Evolutionary conservation across 1,284 basidiomycete species (phyloP).

Genomic region (Bondarzewia mesenterica): DNA sequence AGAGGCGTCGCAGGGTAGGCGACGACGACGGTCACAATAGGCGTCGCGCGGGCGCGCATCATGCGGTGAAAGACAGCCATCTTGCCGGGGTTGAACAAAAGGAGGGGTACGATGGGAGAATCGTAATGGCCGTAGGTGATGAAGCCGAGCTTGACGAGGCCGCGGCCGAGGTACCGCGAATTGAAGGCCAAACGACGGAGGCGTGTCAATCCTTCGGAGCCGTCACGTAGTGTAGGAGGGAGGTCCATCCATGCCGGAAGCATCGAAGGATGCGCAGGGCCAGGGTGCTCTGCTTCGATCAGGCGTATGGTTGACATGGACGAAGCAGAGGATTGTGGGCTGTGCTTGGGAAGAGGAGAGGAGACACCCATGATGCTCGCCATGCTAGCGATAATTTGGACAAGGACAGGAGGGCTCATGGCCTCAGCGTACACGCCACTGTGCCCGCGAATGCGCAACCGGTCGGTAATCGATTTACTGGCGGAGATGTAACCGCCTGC

Average conservation of each 20-base stretch:
- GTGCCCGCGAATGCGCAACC: slow-evolving; percentile 78
- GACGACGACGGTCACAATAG: slow-evolving; percentile 86
- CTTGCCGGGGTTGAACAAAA: slow-evolving; percentile 93
- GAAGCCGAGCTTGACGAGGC: slow-evolving; percentile 89
- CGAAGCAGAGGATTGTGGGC: slow-evolving; percentile 24
- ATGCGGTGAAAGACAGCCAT: slow-evolving; percentile 84
- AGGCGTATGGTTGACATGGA: slow-evolving; percentile 23
- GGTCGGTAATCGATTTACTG: slow-evolving; percentile 71
- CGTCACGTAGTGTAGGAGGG: slow-evolving; percentile 63
- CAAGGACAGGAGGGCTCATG: slow-evolving; percentile 86
- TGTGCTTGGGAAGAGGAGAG: slow-evolving; percentile 18
- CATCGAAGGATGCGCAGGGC: slow-evolving; percentile 53
- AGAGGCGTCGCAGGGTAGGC: slow-evolving; percentile 92
- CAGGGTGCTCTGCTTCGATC: slow-evolving; percentile 41
- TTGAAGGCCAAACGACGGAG: slow-evolving; percentile 93
- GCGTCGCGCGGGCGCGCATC: slow-evolving; percentile 78
- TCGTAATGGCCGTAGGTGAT: slow-evolving; percentile 92
- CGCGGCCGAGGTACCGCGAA: slow-evolving; percentile 84
- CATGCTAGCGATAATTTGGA: slow-evolving; percentile 90
- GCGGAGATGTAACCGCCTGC: slow-evolving; percentile 95
- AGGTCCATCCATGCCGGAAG: slow-evolving; percentile 71
- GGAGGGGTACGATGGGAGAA: slow-evolving; percentile 89
- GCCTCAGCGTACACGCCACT: slow-evolving; percentile 86
- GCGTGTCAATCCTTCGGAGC: slow-evolving; percentile 76
- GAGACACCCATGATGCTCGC: slow-evolving; percentile 93